A percentile compares a stretch with the other conserved stretches of the same genome.
Evolutionary conservation across 805 yeast species (phyloP).

Genomic region (Wickerhamomyces ciferrii): DNA sequence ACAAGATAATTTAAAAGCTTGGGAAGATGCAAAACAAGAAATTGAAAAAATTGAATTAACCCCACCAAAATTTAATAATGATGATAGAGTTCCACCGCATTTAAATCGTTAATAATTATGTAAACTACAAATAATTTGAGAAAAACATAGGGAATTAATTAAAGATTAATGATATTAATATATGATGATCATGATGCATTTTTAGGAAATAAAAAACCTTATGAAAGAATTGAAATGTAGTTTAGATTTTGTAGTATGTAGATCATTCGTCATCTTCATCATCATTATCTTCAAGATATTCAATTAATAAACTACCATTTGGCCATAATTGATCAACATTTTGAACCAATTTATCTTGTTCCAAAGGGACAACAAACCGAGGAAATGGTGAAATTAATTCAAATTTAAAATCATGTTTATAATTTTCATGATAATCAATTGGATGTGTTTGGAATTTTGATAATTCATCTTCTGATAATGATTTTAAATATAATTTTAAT

Average conservation of each 20-base stretch:
- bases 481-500: slow-evolving; percentile 26
- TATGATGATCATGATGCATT: neutral
- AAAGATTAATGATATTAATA: neutral
- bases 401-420: slow-evolving; percentile 43
- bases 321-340: slow-evolving; percentile 56
- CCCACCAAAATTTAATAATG: neutral
- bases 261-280: slow-evolving; percentile 21
- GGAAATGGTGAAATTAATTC: slow-evolving; percentile 61
- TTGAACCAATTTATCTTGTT: slow-evolving; percentile 24
- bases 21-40: slow-evolving; percentile 31
- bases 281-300: slow-evolving; percentile 25
- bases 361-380: slow-evolving; percentile 38
- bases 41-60: slow-evolving; percentile 12
- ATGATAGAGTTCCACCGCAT: neutral
- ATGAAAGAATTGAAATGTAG: neutral
- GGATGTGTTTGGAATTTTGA: slow-evolving; percentile 1
- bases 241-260: neutral
- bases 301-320: slow-evolving; percentile 61
- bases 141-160: neutral
- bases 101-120: neutral
- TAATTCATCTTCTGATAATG: slow-evolving; percentile 5
- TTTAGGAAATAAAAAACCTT: neutral
- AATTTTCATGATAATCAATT: slow-evolving; percentile 17
- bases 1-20: slow-evolving; percentile 30
- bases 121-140: too few relatives aligned